phyloP scores from a whole-genome alignment of 2,329 filamentous ascomycete genomes.

The Talaromyces marneffei region DNA sequence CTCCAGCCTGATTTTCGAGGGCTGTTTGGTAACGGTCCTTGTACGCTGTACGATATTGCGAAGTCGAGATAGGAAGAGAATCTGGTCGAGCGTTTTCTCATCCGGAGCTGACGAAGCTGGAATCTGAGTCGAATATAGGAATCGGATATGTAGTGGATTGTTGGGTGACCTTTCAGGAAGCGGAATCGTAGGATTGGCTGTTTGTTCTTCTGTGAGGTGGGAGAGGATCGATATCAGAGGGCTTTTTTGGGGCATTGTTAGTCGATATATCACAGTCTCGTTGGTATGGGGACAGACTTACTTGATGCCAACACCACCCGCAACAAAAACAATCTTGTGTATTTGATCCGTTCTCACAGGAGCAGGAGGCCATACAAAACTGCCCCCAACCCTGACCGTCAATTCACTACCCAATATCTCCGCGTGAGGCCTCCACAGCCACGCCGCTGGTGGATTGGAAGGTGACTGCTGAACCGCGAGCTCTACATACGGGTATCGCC shows the following conservation, averaged over 20 bases:
- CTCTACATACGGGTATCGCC: constrained; percentile 56
- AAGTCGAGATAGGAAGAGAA: constrained; percentile 47
- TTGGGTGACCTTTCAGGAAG: constrained; percentile 1
- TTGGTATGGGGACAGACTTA: constrained; percentile 28
- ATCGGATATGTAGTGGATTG: constrained; percentile 41
- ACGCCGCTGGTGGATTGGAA: constrained; percentile 65
- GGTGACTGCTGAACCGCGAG: constrained; percentile 70
- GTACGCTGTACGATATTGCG: constrained; percentile 28
- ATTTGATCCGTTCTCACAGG: constrained; percentile 41
- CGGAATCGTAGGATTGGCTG: constrained; percentile 20
- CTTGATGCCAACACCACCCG: constrained; percentile 80
- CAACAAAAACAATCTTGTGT: constrained; percentile 64
- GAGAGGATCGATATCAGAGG: constrained; percentile 70
- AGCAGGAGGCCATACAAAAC: constrained; percentile 67
- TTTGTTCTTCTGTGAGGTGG: constrained; percentile 45
- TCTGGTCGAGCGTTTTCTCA: constrained; percentile 24
- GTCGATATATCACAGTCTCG: neutral
- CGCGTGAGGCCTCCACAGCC: constrained; percentile 59
- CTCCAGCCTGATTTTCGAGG: constrained; percentile 23
- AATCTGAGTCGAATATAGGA: constrained; percentile 59
- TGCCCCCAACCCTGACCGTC: constrained; percentile 68
- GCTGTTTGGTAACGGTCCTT: constrained; percentile 20
- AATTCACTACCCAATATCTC: constrained; percentile 57
- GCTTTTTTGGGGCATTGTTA: constrained; percentile 34
- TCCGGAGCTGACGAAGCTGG: constrained; percentile 12